Percentiles rank a stretch among this genome's conserved stretches.
Conservation (phyloP, 805 yeast genomes). For the Wickerhamomyces rabaulensis region DNA sequence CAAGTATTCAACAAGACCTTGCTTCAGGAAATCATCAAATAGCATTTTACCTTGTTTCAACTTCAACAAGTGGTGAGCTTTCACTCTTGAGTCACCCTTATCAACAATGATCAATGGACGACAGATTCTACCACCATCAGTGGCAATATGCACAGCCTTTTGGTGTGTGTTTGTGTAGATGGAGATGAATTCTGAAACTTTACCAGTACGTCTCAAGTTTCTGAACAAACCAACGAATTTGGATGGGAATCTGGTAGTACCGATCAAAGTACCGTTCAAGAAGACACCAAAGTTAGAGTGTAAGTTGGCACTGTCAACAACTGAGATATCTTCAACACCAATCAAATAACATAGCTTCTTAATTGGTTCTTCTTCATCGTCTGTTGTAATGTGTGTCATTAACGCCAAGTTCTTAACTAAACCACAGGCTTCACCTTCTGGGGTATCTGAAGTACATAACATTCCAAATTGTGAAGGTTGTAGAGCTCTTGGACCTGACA, state of each 20-base stretch:
- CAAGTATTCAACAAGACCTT: conserved; percentile 88
- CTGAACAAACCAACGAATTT: conserved; percentile 78
- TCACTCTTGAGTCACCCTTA: conserved; percentile 64
- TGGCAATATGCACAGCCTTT: conserved; percentile 91
- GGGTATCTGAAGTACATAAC: conserved; percentile 98
- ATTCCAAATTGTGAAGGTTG: conserved; percentile 99
- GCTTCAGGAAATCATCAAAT: conserved; percentile 85
- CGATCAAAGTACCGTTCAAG: conserved; percentile 91
- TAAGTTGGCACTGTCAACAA: conserved; percentile 76
- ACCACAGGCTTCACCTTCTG: conserved; percentile 99
- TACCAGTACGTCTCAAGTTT: conserved; percentile 74
- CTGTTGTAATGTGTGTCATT: conserved; percentile 98
- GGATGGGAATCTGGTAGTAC: conserved; percentile 83
- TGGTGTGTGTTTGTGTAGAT: conserved; percentile 89
- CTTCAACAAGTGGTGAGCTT: conserved; percentile 58
- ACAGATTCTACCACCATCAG: conserved; percentile 98
- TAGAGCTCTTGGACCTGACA: conserved; percentile 96
- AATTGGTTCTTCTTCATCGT: conserved; percentile 92
- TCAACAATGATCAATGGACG: conserved; percentile 90
- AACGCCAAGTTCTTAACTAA: conserved; percentile 93
- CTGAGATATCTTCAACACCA: conserved; percentile 84
- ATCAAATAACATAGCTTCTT: conserved; percentile 67
- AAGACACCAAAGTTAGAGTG: conserved; percentile 82
- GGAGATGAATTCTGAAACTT: conserved; percentile 84
- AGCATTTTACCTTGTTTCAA: conserved; percentile 66